Evolutionary conservation across 805 yeast species (phyloP).

Genomic region (Pichia deserticola): DNA sequence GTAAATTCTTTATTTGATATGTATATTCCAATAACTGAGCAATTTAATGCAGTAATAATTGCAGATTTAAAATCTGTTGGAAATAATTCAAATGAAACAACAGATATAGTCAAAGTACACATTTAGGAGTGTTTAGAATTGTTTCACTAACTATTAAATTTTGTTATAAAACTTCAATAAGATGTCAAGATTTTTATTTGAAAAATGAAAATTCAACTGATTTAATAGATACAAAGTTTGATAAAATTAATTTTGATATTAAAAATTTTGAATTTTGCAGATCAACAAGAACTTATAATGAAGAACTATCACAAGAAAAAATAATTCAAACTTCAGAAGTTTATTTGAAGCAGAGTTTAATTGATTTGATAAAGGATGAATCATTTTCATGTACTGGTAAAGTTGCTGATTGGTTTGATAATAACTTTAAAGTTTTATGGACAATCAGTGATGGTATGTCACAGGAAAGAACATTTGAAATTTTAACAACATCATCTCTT

Average conservation of each 20-base stretch:
- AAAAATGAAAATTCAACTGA: not conserved
- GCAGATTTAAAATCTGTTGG: not conserved
- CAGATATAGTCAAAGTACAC: constrained; percentile 7
- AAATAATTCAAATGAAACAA: not conserved
- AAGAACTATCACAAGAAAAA: not conserved
- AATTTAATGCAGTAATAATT: not conserved
- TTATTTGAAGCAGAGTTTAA: not conserved
- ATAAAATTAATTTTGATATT: not conserved
- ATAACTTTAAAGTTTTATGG: not conserved
- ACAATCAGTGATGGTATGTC: not conserved
- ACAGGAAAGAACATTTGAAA: not conserved
- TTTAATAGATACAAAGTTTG: not conserved
- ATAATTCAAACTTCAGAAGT: not conserved
- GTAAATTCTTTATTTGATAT: not conserved
- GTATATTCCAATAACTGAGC: not conserved
- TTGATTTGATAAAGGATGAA: not conserved
- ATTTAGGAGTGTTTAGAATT: constrained; percentile 1
- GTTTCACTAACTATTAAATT: not conserved
- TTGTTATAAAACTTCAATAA: not conserved
- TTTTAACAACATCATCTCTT: not conserved
- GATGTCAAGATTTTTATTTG: not conserved
- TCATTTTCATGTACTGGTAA: not conserved
- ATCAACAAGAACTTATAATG: not conserved
- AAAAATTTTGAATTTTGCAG: constrained; percentile 1
- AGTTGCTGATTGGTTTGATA: not conserved